Evolutionary conservation across 805 yeast genomes (phyloP).

Genomic region (Komagataella ulmi): DNA sequence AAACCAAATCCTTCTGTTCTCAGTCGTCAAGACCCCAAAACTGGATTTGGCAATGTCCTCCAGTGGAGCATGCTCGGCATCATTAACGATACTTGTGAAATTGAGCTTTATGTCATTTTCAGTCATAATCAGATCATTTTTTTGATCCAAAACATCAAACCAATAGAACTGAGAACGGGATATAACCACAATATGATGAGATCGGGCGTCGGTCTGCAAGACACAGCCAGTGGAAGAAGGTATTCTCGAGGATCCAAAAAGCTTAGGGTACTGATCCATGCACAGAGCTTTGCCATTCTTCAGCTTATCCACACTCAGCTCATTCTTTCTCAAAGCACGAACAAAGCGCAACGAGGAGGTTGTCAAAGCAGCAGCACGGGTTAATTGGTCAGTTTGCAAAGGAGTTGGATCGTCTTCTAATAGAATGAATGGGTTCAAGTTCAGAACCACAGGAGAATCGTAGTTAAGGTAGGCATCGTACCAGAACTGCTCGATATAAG

Average conservation of each 20-base stretch:
- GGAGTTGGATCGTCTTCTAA: slow-evolving; percentile 87
- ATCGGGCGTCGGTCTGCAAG: slow-evolving; percentile 64
- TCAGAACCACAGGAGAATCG: slow-evolving; percentile 85
- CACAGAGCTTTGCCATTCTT: slow-evolving; percentile 54
- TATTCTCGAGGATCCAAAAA: slow-evolving; percentile 80
- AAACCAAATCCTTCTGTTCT: slow-evolving; percentile 83
- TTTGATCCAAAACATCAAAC: slow-evolving; percentile 79
- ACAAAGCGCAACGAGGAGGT: slow-evolving; percentile 69
- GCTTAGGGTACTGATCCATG: slow-evolving; percentile 83
- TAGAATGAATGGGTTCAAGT: slow-evolving; percentile 80
- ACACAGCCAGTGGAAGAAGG: slow-evolving; percentile 77
- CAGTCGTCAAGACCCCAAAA: slow-evolving; percentile 84
- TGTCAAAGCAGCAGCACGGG: slow-evolving; percentile 70
- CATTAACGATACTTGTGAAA: slow-evolving; percentile 63
- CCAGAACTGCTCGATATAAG: slow-evolving; percentile 92
- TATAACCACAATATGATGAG: slow-evolving; percentile 72
- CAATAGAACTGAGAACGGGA: slow-evolving; percentile 86
- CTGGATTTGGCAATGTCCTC: slow-evolving; percentile 62
- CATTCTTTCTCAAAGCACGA: slow-evolving; percentile 63
- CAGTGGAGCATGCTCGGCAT: slow-evolving; percentile 40
- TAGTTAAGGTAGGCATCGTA: slow-evolving; percentile 78
- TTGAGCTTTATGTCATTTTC: slow-evolving; percentile 68
- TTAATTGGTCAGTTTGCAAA: slow-evolving; percentile 48
- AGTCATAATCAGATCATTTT: slow-evolving; percentile 57
- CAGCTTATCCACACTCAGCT: slow-evolving; percentile 57